Percentiles rank a stretch among this genome's conserved stretches.
These are phyloP conservation scores for Eucalyptus cloeziana DNA, from an alignment of 345 rosid species.

Conservation along the genomic window DNA sequence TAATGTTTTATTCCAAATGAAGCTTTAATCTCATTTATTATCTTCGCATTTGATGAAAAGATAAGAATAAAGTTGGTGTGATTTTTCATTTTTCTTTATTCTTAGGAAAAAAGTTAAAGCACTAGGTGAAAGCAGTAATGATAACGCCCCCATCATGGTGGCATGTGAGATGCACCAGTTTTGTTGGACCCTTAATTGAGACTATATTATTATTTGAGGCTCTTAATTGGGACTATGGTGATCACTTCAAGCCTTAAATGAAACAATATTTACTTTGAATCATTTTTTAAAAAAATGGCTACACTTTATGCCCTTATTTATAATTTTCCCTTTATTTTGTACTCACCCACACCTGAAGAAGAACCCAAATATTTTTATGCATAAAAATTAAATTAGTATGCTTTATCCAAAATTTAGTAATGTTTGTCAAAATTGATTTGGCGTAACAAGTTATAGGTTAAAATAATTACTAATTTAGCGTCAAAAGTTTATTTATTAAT, in stretches of 20 bases:
- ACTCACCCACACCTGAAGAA: background rate
- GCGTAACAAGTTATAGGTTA: background rate
- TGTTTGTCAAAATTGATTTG: background rate
- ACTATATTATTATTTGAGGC: too few species aligned
- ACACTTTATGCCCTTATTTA: too few species aligned
- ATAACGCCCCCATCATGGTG: too few species aligned
- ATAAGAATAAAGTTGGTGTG: too few species aligned
- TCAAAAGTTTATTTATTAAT: background rate
- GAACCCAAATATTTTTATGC: background rate
- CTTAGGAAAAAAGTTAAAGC: too few species aligned
- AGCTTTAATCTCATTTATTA: background rate
- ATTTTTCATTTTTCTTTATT: too few species aligned
- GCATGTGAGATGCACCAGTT: too few species aligned
- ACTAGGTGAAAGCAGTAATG: accelerated
- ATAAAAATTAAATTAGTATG: background rate
- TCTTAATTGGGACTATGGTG: too few species aligned
- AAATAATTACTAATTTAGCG: background rate
- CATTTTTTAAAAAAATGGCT: too few species aligned
- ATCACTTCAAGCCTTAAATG: too few species aligned
- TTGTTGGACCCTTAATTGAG: too few species aligned
- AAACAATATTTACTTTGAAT: too few species aligned
- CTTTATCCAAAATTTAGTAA: background rate
- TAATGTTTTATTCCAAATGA: background rate
- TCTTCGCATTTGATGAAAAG: background rate
- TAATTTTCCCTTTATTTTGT: background rate